Conservation (phyloP, 257 asterid species). For the Nicotiana benthamiana region DNA sequence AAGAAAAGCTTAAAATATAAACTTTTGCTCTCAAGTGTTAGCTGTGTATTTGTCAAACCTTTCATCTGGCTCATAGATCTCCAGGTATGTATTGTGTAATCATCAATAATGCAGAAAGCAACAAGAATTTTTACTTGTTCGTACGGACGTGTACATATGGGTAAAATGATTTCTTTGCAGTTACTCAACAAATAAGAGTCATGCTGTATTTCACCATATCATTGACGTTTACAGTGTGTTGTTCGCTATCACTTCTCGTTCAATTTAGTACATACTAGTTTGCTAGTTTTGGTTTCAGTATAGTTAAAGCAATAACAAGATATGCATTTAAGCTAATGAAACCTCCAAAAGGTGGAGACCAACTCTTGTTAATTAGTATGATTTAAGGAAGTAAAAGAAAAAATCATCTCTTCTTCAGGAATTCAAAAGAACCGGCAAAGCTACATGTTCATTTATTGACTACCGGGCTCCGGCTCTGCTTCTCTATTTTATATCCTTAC, state of each 20-base stretch:
- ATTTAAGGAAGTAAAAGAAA: no score
- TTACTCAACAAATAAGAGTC: neutral
- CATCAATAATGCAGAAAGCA: neutral
- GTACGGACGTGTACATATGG: neutral
- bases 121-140: neutral
- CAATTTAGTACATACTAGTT: no score
- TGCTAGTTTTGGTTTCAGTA: neutral
- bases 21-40: neutral
- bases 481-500: neutral
- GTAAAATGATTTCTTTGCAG: neutral
- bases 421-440: neutral
- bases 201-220: neutral
- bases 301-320: neutral
- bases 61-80: neutral
- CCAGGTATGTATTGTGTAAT: neutral
- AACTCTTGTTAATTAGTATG: neutral
- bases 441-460: neutral
- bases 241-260: neutral
- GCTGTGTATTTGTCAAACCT: neutral
- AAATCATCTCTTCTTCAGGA: neutral
- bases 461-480: no score
- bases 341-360: neutral
- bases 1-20: neutral
- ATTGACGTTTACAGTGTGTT: neutral
- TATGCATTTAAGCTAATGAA: neutral